Evolutionary conservation across 2,329 filamentous ascomycete genomes (phyloP).

Genomic region (Trichoderma endophyticum): DNA sequence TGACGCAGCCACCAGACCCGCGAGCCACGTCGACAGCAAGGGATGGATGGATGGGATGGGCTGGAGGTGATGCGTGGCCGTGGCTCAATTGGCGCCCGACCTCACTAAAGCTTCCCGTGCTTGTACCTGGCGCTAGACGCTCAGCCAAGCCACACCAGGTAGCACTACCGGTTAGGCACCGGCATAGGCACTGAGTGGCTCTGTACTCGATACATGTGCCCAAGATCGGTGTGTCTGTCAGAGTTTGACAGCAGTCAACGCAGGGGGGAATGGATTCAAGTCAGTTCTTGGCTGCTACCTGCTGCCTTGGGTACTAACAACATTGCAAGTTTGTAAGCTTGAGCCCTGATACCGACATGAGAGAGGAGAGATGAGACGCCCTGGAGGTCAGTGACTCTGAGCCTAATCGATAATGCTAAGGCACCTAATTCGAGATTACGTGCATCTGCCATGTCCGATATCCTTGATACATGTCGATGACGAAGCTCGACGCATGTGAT

Average conservation of each 20-base stretch:
- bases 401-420: not conserved
- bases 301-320: not conserved
- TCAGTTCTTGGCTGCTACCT: not conserved
- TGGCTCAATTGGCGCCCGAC: conserved; percentile 10
- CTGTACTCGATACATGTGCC: not conserved
- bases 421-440: not conserved
- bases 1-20: conserved; percentile 2
- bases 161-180: not conserved
- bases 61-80: not conserved
- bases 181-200: not conserved
- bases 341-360: not conserved
- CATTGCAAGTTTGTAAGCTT: not conserved
- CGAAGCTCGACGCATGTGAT: not conserved
- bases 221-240: not conserved
- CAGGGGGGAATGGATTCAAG: not conserved
- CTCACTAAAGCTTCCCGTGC: not conserved
- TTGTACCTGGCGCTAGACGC: conserved; percentile 12
- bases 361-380: not conserved
- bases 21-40: conserved; percentile 12
- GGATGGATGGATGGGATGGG: not conserved
- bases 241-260: not conserved
- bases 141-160: not conserved
- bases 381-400: not conserved
- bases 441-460: not conserved
- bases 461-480: not conserved